These are phyloP conservation scores for Themeda triandra DNA, from an alignment of 176 grass and related monocot genomes.

Conservation along the genomic window DNA sequence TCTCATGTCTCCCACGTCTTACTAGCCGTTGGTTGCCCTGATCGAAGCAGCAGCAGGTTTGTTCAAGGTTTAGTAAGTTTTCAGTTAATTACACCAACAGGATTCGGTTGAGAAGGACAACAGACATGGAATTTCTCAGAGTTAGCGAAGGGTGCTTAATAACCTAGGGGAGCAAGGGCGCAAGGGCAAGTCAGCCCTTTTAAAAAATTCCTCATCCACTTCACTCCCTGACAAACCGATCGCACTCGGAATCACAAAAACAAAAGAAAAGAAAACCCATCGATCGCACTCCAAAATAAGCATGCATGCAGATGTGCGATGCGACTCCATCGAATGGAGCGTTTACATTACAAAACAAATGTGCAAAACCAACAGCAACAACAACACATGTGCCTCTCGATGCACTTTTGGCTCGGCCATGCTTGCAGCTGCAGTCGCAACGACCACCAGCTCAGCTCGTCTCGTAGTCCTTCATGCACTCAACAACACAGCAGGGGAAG, in stretches of 20 bases:
- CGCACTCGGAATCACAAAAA: background rate
- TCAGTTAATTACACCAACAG: too few relatives aligned
- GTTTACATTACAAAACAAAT: too few relatives aligned
- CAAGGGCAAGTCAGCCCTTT: background rate
- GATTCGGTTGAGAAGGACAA: background rate
- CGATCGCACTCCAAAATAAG: background rate
- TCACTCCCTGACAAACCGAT: background rate
- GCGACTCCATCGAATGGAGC: too few relatives aligned
- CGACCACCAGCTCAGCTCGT: too few relatives aligned
- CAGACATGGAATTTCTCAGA: background rate
- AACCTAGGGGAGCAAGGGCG: too few relatives aligned
- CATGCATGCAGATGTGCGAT: too few relatives aligned
- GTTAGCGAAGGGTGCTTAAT: background rate
- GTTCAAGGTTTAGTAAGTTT: too few relatives aligned
- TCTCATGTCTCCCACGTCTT: background rate
- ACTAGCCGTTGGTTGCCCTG: background rate
- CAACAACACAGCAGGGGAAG: too few relatives aligned
- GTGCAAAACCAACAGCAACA: too few relatives aligned
- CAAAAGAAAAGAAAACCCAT: background rate
- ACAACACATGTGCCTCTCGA: background rate
- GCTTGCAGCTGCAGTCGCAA: background rate
- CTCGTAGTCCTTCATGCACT: too few relatives aligned
- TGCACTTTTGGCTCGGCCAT: background rate
- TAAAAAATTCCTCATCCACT: background rate
- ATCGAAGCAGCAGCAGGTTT: too few relatives aligned